Conservation (phyloP, 495 filamentous ascomycete genomes). For the Paragyromitra xinjiangensis region DNA sequence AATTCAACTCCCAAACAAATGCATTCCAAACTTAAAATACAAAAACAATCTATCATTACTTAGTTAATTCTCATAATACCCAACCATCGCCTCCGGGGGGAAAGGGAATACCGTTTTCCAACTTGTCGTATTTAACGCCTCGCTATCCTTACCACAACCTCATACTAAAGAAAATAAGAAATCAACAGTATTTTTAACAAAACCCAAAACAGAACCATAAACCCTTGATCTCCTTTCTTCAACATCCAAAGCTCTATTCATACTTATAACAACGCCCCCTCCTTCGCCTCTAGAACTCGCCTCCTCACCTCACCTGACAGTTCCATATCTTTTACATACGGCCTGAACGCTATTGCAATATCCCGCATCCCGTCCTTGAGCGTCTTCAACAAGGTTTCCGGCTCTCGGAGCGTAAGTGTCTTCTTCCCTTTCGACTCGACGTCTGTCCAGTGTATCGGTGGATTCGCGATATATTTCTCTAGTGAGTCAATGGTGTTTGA, state of each 20-base stretch:
- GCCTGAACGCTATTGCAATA: conserved; percentile 50
- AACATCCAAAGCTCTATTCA: background rate
- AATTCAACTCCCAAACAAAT: conserved; percentile 41
- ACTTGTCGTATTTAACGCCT: conserved; percentile 36
- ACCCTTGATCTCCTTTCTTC: background rate
- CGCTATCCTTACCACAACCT: conserved; percentile 9
- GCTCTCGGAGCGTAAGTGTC: conserved; percentile 61
- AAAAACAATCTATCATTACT: conserved; percentile 36
- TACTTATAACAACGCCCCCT: conserved; percentile 51
- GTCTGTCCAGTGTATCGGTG: conserved; percentile 85
- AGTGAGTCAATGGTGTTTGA: conserved; percentile 72
- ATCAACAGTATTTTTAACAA: background rate
- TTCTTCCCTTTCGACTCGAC: conserved; percentile 60
- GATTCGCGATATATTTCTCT: conserved; percentile 69
- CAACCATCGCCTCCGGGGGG: background rate
- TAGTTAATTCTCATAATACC: background rate
- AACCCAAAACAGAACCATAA: background rate
- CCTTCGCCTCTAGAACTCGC: conserved; percentile 53
- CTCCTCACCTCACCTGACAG: conserved; percentile 40
- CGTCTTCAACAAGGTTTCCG: conserved; percentile 60
- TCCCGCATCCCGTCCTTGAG: conserved; percentile 50
- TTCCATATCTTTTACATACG: conserved; percentile 50
- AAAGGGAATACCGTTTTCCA: conserved; percentile 18
- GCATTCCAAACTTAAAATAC: conserved; percentile 31
- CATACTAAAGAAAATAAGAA: conserved; percentile 10